A percentile compares a stretch with the other conserved stretches of the same genome.
Conservation (phyloP, 2,329 filamentous ascomycete genomes). For the Calonectria henricotiae region DNA sequence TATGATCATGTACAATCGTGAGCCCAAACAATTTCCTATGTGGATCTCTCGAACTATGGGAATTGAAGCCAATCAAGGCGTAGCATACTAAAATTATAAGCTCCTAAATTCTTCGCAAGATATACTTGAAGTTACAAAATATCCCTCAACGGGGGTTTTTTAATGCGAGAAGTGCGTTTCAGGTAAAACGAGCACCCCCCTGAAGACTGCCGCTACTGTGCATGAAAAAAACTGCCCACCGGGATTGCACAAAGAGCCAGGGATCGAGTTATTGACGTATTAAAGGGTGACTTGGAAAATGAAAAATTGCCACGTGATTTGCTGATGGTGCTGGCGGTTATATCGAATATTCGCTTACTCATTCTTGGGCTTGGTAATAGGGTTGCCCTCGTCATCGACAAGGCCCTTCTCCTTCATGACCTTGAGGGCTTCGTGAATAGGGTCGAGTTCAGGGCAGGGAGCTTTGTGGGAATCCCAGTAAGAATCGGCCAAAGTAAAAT, state of each 20-base stretch:
- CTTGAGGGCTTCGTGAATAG: constrained; percentile 62
- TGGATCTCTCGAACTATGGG: constrained; percentile 6
- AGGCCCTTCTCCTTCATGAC: constrained; percentile 65
- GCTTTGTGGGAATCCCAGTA: constrained; percentile 64
- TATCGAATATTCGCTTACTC: constrained; percentile 40
- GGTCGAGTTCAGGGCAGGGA: constrained; percentile 63
- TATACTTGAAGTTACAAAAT: constrained; percentile 20
- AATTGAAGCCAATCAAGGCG: constrained; percentile 21
- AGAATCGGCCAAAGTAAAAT: constrained; percentile 66
- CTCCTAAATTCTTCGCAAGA: constrained; percentile 14
- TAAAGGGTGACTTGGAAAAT: not conserved
- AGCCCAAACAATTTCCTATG: constrained; percentile 10
- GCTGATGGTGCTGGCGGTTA: constrained; percentile 1
- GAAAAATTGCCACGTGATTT: not conserved
- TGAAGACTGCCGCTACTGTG: not conserved
- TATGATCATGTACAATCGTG: constrained; percentile 25
- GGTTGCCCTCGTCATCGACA: constrained; percentile 63
- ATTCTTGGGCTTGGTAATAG: constrained; percentile 55
- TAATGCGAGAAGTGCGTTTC: not conserved
- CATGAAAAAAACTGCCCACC: not conserved
- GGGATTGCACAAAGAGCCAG: not conserved
- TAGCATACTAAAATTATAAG: constrained; percentile 25
- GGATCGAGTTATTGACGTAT: constrained; percentile 2
- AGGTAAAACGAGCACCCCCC: not conserved
- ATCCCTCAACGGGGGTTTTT: not conserved